A percentile compares a stretch with the other conserved stretches of the same genome.
Conservation (phyloP, 768 basidiomycete genomes). For the Pleurotus tuber-regium region DNA sequence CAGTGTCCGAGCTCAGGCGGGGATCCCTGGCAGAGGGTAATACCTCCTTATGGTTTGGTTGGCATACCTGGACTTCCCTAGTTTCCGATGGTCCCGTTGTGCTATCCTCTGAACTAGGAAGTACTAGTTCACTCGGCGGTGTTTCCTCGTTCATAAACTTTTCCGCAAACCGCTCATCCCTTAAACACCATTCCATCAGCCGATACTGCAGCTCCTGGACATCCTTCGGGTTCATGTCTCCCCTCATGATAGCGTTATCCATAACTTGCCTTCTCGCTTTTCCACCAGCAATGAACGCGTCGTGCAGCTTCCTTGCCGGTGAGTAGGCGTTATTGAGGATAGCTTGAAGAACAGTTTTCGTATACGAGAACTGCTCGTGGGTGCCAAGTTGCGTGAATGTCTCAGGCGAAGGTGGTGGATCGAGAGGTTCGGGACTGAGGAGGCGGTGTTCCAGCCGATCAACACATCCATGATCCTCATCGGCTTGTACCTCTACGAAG, state of each 20-base stretch:
- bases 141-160: slow-evolving; percentile 14
- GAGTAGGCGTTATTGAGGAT: slow-evolving; percentile 54
- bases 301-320: slow-evolving; percentile 50
- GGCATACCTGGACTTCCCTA: too few relatives aligned
- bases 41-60: too few relatives aligned
- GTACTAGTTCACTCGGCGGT: not conserved
- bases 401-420: slow-evolving; percentile 38
- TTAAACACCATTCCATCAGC: slow-evolving; percentile 43
- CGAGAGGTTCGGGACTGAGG: slow-evolving; percentile 38
- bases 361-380: slow-evolving; percentile 60
- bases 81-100: too few relatives aligned
- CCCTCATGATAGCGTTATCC: slow-evolving; percentile 33
- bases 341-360: slow-evolving; percentile 59
- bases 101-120: too few relatives aligned
- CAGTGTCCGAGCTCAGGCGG: too few relatives aligned
- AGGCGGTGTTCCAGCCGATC: slow-evolving; percentile 21
- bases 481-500: slow-evolving; percentile 36
- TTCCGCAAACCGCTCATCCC: slow-evolving; percentile 22
- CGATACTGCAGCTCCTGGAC: slow-evolving; percentile 33
- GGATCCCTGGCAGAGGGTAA: too few relatives aligned
- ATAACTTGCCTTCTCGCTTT: slow-evolving; percentile 38
- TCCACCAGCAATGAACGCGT: slow-evolving; percentile 59
- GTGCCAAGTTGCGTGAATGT: slow-evolving; percentile 51
- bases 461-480: slow-evolving; percentile 29
- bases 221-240: slow-evolving; percentile 39